Percentiles rank a stretch among this genome's conserved stretches.
phyloP scores from a whole-genome alignment of 129 eudicot species.

The Artemisia argyi region DNA sequence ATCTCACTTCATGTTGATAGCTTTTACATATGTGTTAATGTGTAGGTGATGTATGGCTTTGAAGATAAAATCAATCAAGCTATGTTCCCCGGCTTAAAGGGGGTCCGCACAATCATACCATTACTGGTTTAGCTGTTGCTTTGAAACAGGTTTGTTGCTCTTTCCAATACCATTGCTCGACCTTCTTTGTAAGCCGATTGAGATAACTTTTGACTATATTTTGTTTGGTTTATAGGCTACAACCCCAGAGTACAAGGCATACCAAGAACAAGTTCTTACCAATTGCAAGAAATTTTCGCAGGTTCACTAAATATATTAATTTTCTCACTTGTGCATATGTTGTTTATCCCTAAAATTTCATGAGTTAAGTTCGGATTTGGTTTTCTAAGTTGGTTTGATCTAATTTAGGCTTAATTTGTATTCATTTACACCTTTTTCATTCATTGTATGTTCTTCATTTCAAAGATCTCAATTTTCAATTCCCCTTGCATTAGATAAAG shows the following conservation, averaged over 20 bases:
- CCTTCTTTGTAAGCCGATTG: constrained; percentile 1
- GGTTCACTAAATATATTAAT: constrained; percentile 35
- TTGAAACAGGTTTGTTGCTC: no score
- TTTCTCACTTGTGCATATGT: background rate
- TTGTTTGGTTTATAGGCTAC: constrained; percentile 48
- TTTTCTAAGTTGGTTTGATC: background rate
- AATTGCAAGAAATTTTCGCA: constrained; percentile 77
- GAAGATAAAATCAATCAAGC: no score
- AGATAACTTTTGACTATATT: constrained; percentile 12
- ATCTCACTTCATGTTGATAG: no score
- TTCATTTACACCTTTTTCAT: background rate
- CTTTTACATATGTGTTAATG: no score
- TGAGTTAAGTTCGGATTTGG: background rate
- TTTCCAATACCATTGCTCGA: background rate
- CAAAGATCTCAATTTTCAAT: background rate
- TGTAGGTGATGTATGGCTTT: constrained; percentile 73
- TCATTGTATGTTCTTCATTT: constrained; percentile 10
- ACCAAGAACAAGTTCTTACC: constrained; percentile 78
- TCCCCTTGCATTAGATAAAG: no score
- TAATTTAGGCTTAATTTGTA: background rate
- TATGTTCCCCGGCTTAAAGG: no score
- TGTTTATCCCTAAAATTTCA: background rate
- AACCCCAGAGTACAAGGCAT: constrained; percentile 84
- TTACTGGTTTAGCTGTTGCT: no score
- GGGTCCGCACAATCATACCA: no score